Percentiles rank a stretch among this genome's conserved stretches.
phyloP scores from a whole-genome alignment of 2,329 filamentous ascomycete genomes.

The Phoma sp. region DNA sequence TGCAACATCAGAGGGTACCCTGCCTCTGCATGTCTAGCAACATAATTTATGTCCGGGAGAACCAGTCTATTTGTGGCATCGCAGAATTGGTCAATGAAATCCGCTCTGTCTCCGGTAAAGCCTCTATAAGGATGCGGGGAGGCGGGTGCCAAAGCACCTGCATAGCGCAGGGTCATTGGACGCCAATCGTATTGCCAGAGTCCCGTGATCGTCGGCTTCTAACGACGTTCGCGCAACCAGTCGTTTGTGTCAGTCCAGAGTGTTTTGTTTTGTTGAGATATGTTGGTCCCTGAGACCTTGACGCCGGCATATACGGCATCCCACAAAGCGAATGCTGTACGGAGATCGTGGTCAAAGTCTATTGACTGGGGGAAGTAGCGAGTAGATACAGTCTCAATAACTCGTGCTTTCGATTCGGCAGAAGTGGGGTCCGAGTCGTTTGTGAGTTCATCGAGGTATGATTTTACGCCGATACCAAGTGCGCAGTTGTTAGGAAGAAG shows the following conservation, averaged over 20 bases:
- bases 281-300: conserved; percentile 58
- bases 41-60: neutral
- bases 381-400: conserved; percentile 60
- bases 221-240: conserved; percentile 58
- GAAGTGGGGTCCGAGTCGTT: conserved; percentile 62
- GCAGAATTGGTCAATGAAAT: neutral
- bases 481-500: conserved; percentile 74
- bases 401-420: conserved; percentile 57
- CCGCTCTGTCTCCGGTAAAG: conserved; percentile 1
- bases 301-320: conserved; percentile 69
- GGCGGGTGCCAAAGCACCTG: neutral
- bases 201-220: conserved; percentile 7
- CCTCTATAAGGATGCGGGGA: neutral
- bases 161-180: neutral
- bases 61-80: neutral
- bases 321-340: conserved; percentile 69
- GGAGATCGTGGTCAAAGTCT: conserved; percentile 65
- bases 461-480: conserved; percentile 80
- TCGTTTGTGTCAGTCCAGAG: conserved; percentile 66
- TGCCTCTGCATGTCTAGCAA: conserved; percentile 1
- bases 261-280: conserved; percentile 56
- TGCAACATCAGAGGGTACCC: neutral
- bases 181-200: neutral
- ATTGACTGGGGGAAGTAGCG: conserved; percentile 69
- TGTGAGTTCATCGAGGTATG: conserved; percentile 74